Percentiles rank a stretch among this genome's conserved stretches.
phyloP scores from a whole-genome alignment of 2,329 filamentous ascomycete genomes.

The Trichophyton schoenleinii region DNA sequence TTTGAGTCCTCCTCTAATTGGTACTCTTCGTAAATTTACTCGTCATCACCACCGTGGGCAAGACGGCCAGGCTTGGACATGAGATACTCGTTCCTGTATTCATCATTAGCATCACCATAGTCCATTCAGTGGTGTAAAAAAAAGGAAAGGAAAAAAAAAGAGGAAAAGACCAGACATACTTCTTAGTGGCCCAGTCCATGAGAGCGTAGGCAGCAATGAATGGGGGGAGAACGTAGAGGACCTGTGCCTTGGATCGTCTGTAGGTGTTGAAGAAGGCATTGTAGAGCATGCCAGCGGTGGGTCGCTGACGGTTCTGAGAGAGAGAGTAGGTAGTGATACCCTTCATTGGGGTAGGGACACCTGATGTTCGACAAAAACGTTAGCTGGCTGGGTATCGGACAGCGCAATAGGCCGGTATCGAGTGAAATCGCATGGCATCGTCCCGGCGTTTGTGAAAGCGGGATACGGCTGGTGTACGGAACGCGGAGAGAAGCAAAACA shows the following conservation, averaged over 20 bases:
- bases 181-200: conserved; percentile 84
- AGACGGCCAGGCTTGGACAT: conserved; percentile 39
- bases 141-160: too few species aligned
- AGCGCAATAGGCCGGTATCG: neutral
- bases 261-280: conserved; percentile 92
- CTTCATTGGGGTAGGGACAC: conserved; percentile 34
- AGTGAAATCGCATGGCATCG: neutral
- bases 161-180: conserved; percentile 43
- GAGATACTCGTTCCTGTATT: conserved; percentile 36
- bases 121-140: too few species aligned
- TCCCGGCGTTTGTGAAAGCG: neutral
- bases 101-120: neutral
- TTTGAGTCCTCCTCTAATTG: conserved; percentile 1
- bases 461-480: too few species aligned
- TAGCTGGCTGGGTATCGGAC: neutral
- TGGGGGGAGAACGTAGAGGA: conserved; percentile 78
- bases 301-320: conserved; percentile 77
- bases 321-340: conserved; percentile 59
- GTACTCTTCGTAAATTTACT: conserved; percentile 11
- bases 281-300: conserved; percentile 63
- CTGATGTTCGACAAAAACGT: neutral
- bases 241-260: conserved; percentile 72
- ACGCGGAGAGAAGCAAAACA: conserved; percentile 26
- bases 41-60: conserved; percentile 24
- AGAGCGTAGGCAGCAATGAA: conserved; percentile 64